Conservation (phyloP, 148 eudicot species). For the Persicaria maculosa region DNA sequence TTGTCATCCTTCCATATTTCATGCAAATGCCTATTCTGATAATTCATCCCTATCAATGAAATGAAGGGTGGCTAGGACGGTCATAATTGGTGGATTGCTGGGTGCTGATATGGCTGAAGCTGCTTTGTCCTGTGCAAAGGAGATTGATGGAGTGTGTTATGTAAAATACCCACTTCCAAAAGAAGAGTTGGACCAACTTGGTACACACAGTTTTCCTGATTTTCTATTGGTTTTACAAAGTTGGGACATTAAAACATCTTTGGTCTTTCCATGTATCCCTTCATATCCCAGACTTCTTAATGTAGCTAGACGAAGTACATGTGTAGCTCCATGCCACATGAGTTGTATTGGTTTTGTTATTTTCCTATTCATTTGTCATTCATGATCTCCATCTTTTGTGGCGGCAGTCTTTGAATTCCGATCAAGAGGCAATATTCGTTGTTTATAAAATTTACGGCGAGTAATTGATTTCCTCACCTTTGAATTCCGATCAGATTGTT, state of each 20-base stretch:
- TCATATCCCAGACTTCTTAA: neutral
- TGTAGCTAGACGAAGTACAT: neutral
- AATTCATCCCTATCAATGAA: slow-evolving; percentile 2
- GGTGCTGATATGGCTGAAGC: slow-evolving; percentile 63
- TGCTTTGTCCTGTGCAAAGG: slow-evolving; percentile 57
- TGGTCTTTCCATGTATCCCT: neutral
- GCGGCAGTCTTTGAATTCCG: too few species aligned
- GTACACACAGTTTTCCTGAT: slow-evolving; percentile 29
- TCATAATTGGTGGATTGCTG: slow-evolving; percentile 66
- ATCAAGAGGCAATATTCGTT: too few species aligned
- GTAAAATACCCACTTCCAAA: too few species aligned
- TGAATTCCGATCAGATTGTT: too few species aligned
- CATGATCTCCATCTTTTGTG: neutral
- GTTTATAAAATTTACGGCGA: too few species aligned
- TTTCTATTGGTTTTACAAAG: neutral
- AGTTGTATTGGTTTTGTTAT: neutral
- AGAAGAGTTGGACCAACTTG: slow-evolving; percentile 61
- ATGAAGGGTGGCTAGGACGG: slow-evolving; percentile 88
- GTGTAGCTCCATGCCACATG: neutral
- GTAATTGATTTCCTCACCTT: too few species aligned
- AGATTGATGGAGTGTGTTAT: slow-evolving; percentile 65
- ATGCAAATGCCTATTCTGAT: neutral
- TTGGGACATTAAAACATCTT: neutral
- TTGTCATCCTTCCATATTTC: neutral
- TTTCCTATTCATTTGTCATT: neutral